Percentiles rank a stretch among this genome's conserved stretches.
These are phyloP conservation scores for Trametes elegans DNA, from an alignment of 768 basidiomycete genomes.

Conservation along the genomic window DNA sequence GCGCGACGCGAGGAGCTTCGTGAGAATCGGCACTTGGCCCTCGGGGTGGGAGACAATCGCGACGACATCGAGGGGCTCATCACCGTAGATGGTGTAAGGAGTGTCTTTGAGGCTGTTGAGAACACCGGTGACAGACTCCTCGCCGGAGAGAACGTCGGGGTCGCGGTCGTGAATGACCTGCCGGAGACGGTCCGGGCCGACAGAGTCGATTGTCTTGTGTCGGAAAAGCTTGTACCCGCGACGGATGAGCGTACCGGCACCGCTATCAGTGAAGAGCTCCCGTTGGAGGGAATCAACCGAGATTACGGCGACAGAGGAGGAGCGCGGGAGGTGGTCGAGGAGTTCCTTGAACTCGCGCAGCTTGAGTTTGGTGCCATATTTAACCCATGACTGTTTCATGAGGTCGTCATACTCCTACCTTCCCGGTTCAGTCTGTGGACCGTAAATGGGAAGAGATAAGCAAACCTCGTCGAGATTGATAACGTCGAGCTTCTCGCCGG, in stretches of 20 bases:
- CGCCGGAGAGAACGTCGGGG: slow-evolving; percentile 82
- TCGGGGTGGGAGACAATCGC: slow-evolving; percentile 92
- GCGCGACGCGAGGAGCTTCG: slow-evolving; percentile 86
- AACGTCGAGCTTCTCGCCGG: slow-evolving; percentile 91
- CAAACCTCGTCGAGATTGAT: slow-evolving; percentile 96
- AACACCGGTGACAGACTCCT: slow-evolving; percentile 83
- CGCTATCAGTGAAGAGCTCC: slow-evolving; percentile 97
- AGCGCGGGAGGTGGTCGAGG: slow-evolving; percentile 94
- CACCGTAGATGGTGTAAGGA: slow-evolving; percentile 95
- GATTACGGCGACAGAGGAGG: slow-evolving; percentile 98
- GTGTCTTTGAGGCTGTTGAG: slow-evolving; percentile 77
- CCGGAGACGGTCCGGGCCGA: slow-evolving; percentile 93
- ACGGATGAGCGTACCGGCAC: slow-evolving; percentile 96
- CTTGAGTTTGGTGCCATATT: slow-evolving; percentile 98
- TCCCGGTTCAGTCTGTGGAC: not conserved
- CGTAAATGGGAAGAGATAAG: not conserved
- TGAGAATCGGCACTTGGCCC: slow-evolving; percentile 87
- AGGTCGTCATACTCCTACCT: slow-evolving; percentile 88
- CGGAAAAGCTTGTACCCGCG: slow-evolving; percentile 98
- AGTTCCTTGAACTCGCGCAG: slow-evolving; percentile 99
- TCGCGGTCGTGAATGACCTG: slow-evolving; percentile 95
- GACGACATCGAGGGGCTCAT: slow-evolving; percentile 94
- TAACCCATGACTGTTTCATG: slow-evolving; percentile 99
- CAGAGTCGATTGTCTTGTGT: slow-evolving; percentile 72
- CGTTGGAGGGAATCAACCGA: slow-evolving; percentile 90